Evolutionary conservation across 768 basidiomycete species (phyloP).

Genomic region (Ramaria rubella): DNA sequence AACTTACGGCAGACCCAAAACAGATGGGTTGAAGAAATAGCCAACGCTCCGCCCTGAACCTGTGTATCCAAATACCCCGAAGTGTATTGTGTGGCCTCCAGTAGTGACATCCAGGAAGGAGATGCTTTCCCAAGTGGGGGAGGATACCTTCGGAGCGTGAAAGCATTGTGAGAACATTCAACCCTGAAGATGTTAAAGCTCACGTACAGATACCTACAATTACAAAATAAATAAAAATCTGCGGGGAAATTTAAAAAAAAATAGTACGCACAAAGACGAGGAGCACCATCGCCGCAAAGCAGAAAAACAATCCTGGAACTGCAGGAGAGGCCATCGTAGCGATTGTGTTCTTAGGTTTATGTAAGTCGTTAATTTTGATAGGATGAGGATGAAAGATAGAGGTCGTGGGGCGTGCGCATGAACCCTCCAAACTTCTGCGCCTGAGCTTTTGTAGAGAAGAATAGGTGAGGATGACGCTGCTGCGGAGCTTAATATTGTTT

Average conservation of each 20-base stretch:
- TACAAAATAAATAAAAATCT: background rate
- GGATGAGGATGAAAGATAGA: no score
- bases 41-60: constrained; percentile 51
- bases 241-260: background rate
- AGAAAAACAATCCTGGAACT: constrained; percentile 68
- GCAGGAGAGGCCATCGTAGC: constrained; percentile 49
- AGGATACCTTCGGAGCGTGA: constrained; percentile 43
- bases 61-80: constrained; percentile 76
- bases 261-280: constrained; percentile 54
- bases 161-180: background rate
- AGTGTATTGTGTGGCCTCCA: constrained; percentile 37
- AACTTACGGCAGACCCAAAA: constrained; percentile 37
- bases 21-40: constrained; percentile 39
- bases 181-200: background rate
- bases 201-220: constrained; percentile 4
- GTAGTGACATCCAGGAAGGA: constrained; percentile 56
- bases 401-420: no score
- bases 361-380: no score
- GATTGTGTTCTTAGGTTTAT: no score
- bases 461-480: no score
- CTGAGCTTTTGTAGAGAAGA: no score
- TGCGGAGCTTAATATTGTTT: no score
- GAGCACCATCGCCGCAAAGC: constrained; percentile 62
- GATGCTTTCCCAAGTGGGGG: constrained; percentile 66
- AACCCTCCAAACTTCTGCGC: no score